phyloP scores from a whole-genome alignment of 2,329 filamentous ascomycete species.

The Calonectria honghensis region DNA sequence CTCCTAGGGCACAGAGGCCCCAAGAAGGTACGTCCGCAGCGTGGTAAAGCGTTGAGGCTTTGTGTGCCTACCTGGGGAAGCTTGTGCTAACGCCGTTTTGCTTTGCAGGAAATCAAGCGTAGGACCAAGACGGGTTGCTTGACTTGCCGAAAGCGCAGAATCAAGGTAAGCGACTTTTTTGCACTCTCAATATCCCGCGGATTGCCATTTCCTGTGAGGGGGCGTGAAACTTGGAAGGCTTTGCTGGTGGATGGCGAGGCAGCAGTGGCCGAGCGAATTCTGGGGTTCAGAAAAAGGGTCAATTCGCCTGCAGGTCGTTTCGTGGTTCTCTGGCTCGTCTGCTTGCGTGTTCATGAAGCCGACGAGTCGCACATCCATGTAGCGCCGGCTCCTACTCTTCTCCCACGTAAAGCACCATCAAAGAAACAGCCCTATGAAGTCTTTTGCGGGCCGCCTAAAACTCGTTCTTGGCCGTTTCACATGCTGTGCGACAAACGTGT shows the following conservation, averaged over 20 bases:
- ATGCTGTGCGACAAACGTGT: slow-evolving; percentile 35
- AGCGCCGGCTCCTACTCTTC: slow-evolving; percentile 47
- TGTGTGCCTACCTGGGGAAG: slow-evolving; percentile 8
- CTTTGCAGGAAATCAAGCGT: slow-evolving; percentile 75
- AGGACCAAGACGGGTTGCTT: slow-evolving; percentile 79
- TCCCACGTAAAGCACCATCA: slow-evolving; percentile 47
- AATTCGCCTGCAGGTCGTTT: slow-evolving; percentile 48
- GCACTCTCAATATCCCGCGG: slow-evolving; percentile 43
- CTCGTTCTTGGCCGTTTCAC: slow-evolving; percentile 45
- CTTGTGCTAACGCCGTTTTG: slow-evolving; percentile 41
- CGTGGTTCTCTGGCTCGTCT: slow-evolving; percentile 45
- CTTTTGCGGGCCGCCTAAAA: slow-evolving; percentile 41
- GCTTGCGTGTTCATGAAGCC: slow-evolving; percentile 46
- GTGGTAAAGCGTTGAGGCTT: slow-evolving; percentile 19
- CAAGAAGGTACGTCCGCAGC: slow-evolving; percentile 71
- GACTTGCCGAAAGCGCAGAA: slow-evolving; percentile 77
- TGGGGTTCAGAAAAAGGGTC: slow-evolving; percentile 39
- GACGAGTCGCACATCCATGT: slow-evolving; percentile 49
- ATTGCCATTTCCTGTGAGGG: slow-evolving; percentile 37
- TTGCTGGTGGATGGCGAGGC: slow-evolving; percentile 40
- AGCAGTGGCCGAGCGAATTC: slow-evolving; percentile 42
- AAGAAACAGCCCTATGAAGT: slow-evolving; percentile 39
- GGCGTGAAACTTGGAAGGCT: slow-evolving; percentile 41
- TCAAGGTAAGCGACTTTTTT: slow-evolving; percentile 71
- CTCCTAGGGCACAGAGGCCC: slow-evolving; percentile 69